Percentiles rank a stretch among this genome's conserved stretches.
These are phyloP conservation scores for Candida arabinofermentans DNA, from an alignment of 805 yeast species.

Conservation along the genomic window DNA sequence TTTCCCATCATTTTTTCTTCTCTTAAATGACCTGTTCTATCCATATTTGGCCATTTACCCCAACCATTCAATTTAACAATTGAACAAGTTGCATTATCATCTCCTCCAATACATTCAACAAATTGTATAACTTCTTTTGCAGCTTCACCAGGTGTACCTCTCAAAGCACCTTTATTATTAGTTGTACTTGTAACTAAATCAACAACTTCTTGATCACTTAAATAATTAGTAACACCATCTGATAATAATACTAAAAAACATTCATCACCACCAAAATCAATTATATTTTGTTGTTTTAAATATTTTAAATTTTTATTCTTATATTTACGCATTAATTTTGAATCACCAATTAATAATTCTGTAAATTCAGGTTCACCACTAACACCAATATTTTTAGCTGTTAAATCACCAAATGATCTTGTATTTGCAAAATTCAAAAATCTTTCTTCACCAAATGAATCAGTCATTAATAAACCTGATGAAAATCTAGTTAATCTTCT, in stretches of 20 bases:
- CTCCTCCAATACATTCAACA: conserved; percentile 83
- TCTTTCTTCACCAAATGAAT: conserved; percentile 90
- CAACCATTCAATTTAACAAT: conserved; percentile 81
- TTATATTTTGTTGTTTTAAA: conserved; percentile 15
- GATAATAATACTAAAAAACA: conserved; percentile 76
- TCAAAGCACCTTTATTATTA: conserved; percentile 57
- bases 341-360: conserved; percentile 65
- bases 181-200: conserved; percentile 75
- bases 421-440: conserved; percentile 83
- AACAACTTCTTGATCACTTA: conserved; percentile 87
- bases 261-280: conserved; percentile 75
- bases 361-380: conserved; percentile 89
- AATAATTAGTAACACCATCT: conserved; percentile 81
- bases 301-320: conserved; percentile 20
- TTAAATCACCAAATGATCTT: conserved; percentile 85
- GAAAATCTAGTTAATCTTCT: conserved; percentile 62
- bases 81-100: conserved; percentile 93
- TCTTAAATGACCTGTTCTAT: conserved; percentile 77
- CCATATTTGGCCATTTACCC: conserved; percentile 88
- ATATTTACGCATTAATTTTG: conserved; percentile 34
- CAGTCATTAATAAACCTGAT: conserved; percentile 66
- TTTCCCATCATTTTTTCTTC: conserved; percentile 51
- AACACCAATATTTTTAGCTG: conserved; percentile 78
- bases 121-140: conserved; percentile 83
- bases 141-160: conserved; percentile 80